phyloP scores from a whole-genome alignment of 2,329 filamentous ascomycete species.

The Colletotrichum sp. region DNA sequence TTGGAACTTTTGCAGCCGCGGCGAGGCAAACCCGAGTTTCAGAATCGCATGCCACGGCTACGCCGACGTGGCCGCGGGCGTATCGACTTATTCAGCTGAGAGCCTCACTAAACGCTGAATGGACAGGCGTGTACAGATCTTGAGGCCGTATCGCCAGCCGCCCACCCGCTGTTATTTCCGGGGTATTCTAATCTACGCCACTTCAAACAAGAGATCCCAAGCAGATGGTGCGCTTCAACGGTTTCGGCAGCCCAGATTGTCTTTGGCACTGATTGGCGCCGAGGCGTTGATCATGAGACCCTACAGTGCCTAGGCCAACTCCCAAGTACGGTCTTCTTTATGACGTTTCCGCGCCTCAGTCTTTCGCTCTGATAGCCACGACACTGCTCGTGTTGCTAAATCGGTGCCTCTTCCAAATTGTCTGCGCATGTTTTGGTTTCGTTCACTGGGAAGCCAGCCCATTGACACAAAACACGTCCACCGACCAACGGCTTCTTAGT shows the following conservation, averaged over 20 bases:
- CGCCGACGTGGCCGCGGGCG: background rate
- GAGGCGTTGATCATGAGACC: background rate
- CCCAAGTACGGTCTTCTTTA: background rate
- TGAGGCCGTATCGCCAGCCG: background rate
- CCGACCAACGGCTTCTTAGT: background rate
- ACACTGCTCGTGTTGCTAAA: background rate
- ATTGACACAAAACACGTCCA: background rate
- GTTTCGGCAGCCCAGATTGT: background rate
- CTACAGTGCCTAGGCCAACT: background rate
- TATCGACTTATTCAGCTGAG: background rate
- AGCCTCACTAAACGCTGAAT: background rate
- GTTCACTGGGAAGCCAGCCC: background rate
- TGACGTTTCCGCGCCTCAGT: background rate
- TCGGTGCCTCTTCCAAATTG: background rate
- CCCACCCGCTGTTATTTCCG: conserved; percentile 6
- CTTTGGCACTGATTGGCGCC: background rate
- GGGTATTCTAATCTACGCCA: background rate
- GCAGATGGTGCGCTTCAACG: background rate
- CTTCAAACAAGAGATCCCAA: background rate
- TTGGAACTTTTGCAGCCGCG: background rate
- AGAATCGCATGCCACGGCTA: background rate
- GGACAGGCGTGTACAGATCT: background rate
- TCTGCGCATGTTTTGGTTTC: background rate
- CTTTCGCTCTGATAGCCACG: background rate
- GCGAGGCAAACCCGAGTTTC: conserved; percentile 2